A percentile compares a stretch with the other conserved stretches of the same genome.
Conservation (phyloP, 148 eudicot species). For the Hydrangea macrophylla region DNA sequence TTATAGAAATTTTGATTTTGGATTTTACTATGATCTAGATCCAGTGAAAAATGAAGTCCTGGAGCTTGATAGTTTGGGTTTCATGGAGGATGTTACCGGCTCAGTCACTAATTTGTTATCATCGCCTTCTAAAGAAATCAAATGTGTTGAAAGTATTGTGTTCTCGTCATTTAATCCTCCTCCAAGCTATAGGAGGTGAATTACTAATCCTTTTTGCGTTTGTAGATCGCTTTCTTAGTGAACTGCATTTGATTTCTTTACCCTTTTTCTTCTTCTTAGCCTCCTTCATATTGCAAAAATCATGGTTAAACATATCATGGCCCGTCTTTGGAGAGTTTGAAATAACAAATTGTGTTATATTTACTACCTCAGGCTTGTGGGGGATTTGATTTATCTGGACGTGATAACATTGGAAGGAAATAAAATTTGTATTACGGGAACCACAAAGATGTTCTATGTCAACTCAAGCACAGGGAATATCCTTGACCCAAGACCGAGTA, state of each 20-base stretch:
- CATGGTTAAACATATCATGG: not conserved
- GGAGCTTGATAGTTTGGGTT: slow-evolving; percentile 77
- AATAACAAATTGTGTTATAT: not conserved
- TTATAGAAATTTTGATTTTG: not conserved
- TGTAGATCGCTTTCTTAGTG: not conserved
- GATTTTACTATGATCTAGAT: slow-evolving; percentile 34
- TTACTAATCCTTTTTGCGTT: not conserved
- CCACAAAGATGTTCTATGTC: slow-evolving; percentile 72
- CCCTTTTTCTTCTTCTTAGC: not conserved
- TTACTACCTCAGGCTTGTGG: slow-evolving; percentile 71
- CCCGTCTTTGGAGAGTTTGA: not conserved
- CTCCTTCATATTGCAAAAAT: not conserved
- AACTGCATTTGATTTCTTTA: not conserved
- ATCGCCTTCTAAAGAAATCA: slow-evolving; percentile 71
- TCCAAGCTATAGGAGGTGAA: slow-evolving; percentile 91
- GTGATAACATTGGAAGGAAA: slow-evolving; percentile 78
- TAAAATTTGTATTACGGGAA: slow-evolving; percentile 84
- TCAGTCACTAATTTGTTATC: slow-evolving; percentile 61
- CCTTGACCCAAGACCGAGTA: slow-evolving; percentile 79
- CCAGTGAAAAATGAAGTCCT: slow-evolving; percentile 51
- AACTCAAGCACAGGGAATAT: slow-evolving; percentile 64
- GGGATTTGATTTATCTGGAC: slow-evolving; percentile 93
- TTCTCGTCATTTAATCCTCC: slow-evolving; percentile 96
- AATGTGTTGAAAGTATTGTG: slow-evolving; percentile 77
- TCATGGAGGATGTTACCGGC: slow-evolving; percentile 79